Evolutionary conservation across 2,329 filamentous ascomycete species (phyloP), one percentile per base, ranked within the genome.

Genomic region (Arachnomyces sp.): DNA sequence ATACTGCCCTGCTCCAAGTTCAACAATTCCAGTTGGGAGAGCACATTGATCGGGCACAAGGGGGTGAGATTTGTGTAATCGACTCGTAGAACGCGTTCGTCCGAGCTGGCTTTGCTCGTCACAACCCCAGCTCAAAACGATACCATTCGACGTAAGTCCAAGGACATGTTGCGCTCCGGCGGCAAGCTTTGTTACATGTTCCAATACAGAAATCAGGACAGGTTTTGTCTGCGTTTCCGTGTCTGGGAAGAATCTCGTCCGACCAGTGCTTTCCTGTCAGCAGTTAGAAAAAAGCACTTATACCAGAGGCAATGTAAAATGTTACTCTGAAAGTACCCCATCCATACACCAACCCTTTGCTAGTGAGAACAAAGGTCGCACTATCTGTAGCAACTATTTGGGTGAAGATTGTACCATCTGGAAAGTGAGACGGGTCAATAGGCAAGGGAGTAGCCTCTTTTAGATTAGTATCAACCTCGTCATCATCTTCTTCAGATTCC

Each of bases 271-370:
- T 50, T 71, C 73, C 7, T 34, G 38, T 43, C 38, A 36, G 28
- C 33, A 25, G 29, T 36, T 28, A 36, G 42, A 9, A 8, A 29
- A 14, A 13, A 33, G 7, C n/a, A 29, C 7, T n/a, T n/a, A 42
- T 14, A 32, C 14, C 9, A 13, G 37, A 33, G 34, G 32, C 39
- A 11, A 13, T 40, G 25, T 25, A 63, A n/a, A n/a, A n/a, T n/a
- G n/a, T 58, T 67, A 80, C 74, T 52, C 84, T 72, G 69, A 92
- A 92, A 9, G 84, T 87, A 30, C 86, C 86, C 84, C 86, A 92
- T 44, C 85, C 85, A 54, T 86, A 92, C 21, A 92, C 80, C 37
- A 75, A 71, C 13, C 86, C 86, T 44, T 84, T 78, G 34, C 80
- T 75, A 8, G 86, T 90, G 28, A 92, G 71, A 7, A 75, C 84